A percentile compares a stretch with the other conserved stretches of the same genome.
These are phyloP conservation scores for Orbilia javanica DNA, from an alignment of 2,329 filamentous ascomycete genomes.

Conservation along the genomic window DNA sequence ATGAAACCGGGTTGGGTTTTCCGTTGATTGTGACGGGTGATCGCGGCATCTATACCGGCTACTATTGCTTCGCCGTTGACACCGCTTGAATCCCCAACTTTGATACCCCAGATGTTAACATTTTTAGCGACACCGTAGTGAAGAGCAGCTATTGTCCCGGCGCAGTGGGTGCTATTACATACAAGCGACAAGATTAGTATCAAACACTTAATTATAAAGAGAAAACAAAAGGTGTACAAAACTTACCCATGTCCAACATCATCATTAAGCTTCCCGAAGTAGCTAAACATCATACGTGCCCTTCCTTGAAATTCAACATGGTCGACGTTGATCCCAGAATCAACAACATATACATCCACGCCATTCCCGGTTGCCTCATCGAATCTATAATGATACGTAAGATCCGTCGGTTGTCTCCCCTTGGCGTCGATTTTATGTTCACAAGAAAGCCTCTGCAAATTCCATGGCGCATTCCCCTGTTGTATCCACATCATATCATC, in stretches of 20 bases:
- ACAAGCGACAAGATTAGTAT: background rate
- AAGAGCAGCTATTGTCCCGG: constrained; percentile 60
- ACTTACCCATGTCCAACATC: constrained; percentile 71
- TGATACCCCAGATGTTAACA: constrained; percentile 67
- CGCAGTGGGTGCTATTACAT: constrained; percentile 59
- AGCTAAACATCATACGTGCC: constrained; percentile 59
- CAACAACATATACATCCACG: constrained; percentile 68
- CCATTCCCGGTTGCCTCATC: constrained; percentile 64
- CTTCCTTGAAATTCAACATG: constrained; percentile 62
- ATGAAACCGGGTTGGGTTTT: constrained; percentile 64
- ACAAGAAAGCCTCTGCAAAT: constrained; percentile 63
- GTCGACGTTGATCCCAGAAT: constrained; percentile 65
- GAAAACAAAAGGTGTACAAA: background rate
- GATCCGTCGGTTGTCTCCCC: constrained; percentile 59
- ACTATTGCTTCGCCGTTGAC: constrained; percentile 64
- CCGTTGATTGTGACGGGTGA: constrained; percentile 66
- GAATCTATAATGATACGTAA: constrained; percentile 65
- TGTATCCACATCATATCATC: constrained; percentile 18
- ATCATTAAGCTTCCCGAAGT: constrained; percentile 67
- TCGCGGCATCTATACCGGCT: constrained; percentile 66
- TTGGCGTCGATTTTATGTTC: constrained; percentile 60
- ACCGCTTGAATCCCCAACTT: constrained; percentile 65
- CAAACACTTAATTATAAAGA: background rate
- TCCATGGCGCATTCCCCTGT: constrained; percentile 60
- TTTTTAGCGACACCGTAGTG: constrained; percentile 68